A percentile compares a stretch with the other conserved stretches of the same genome.
These are phyloP conservation scores for Globisporangium sylvaticum DNA, from an alignment of 352 stramenopile species.

Conservation along the genomic window DNA sequence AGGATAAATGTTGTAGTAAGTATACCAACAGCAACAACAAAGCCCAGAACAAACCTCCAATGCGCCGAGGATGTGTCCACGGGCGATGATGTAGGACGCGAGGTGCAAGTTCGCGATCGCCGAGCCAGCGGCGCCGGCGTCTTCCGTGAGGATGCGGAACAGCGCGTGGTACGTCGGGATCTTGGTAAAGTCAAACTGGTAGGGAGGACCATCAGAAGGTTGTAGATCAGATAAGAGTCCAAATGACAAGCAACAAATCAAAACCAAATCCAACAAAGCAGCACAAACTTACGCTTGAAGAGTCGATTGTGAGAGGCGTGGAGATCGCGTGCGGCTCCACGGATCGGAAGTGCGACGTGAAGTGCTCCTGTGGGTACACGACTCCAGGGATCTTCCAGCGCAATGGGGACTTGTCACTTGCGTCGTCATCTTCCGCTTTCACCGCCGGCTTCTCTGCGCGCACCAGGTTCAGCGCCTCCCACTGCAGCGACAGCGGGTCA, in stretches of 20 bases:
- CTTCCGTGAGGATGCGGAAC: constrained; percentile 71
- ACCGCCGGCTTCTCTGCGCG: constrained; percentile 15
- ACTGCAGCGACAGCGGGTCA: constrained; percentile 54
- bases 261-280: neutral
- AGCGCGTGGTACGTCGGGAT: constrained; percentile 65
- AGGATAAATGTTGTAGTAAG: too few species aligned
- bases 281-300: constrained; percentile 30
- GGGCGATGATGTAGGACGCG: constrained; percentile 62
- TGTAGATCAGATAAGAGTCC: neutral
- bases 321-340: constrained; percentile 42
- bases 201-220: neutral
- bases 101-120: constrained; percentile 65
- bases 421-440: neutral
- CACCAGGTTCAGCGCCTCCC: constrained; percentile 54
- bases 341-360: constrained; percentile 29
- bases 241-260: neutral
- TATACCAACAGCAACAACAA: neutral
- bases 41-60: constrained; percentile 32
- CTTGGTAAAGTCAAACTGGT: constrained; percentile 49
- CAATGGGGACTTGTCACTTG: constrained; percentile 17
- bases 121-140: constrained; percentile 60
- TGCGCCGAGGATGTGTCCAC: constrained; percentile 44
- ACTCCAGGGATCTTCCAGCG: constrained; percentile 50
- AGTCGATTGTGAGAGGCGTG: constrained; percentile 41
- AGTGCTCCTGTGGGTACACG: constrained; percentile 53